Percentiles rank a stretch among this genome's conserved stretches.
phyloP scores from a whole-genome alignment of 306 rosid species.

The Nissolia schottii region DNA sequence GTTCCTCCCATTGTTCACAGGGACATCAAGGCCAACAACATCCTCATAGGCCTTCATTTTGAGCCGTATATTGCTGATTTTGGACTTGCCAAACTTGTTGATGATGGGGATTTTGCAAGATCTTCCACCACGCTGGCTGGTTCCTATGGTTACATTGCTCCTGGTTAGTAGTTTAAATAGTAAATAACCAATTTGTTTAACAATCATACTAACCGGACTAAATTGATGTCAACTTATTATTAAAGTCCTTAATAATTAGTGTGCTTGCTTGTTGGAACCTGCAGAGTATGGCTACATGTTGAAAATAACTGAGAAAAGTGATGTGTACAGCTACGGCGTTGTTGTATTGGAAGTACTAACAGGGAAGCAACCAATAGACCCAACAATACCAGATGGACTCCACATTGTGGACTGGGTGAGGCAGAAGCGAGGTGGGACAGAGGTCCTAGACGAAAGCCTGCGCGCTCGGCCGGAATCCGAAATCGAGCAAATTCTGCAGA shows the following conservation, averaged over 20 bases:
- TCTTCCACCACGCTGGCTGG: conserved; percentile 84
- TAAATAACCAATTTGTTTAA: too few relatives aligned
- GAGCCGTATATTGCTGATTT: conserved; percentile 90
- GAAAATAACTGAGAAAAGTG: conserved; percentile 93
- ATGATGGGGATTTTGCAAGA: conserved; percentile 62
- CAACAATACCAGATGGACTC: conserved; percentile 79
- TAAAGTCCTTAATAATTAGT: too few relatives aligned
- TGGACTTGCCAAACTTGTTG: conserved; percentile 88
- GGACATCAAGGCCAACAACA: conserved; percentile 86
- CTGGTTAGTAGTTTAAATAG: conserved; percentile 56
- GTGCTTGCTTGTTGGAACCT: conserved; percentile 8
- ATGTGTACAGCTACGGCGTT: conserved; percentile 81
- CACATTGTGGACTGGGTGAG: conserved; percentile 91
- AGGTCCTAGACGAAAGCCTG: conserved; percentile 54
- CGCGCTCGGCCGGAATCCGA: conserved; percentile 53
- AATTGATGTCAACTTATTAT: too few relatives aligned
- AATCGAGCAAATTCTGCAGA: conserved; percentile 68
- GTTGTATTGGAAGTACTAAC: conserved; percentile 76
- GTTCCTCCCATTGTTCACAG: conserved; percentile 92
- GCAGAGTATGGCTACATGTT: conserved; percentile 85
- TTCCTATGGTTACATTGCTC: conserved; percentile 94
- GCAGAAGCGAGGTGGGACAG: conserved; percentile 43
- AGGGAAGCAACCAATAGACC: conserved; percentile 89
- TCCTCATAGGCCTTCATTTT: conserved; percentile 78
- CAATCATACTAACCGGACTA: too few relatives aligned